Conservation (phyloP, 192 early-diverging fungal species). For the Mortierella antarctica region DNA sequence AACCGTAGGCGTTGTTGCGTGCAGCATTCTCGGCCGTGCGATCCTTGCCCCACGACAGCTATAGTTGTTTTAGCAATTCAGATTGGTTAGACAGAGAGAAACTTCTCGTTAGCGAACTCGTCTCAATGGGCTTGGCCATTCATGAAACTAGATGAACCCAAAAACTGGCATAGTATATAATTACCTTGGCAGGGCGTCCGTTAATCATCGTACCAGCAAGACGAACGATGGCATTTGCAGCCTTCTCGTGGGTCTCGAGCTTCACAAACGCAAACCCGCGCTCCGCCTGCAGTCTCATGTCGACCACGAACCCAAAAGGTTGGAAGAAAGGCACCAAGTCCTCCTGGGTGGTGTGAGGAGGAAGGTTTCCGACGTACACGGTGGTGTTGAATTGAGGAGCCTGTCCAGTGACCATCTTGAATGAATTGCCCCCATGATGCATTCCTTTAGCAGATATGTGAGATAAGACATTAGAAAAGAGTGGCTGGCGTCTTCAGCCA, state of each 20-base stretch:
- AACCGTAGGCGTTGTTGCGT: constrained; percentile 50
- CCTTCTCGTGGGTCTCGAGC: constrained; percentile 91
- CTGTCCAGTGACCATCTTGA: constrained; percentile 78
- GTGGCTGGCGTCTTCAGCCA: background rate
- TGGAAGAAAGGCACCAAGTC: constrained; percentile 82
- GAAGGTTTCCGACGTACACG: constrained; percentile 90
- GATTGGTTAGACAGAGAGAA: too few species aligned
- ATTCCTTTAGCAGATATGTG: constrained; percentile 6
- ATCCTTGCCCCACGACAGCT: constrained; percentile 89
- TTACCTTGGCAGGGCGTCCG: constrained; percentile 81
- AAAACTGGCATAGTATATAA: background rate
- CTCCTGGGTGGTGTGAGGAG: constrained; percentile 79
- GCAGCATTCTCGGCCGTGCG: constrained; percentile 63
- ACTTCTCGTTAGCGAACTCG: too few species aligned
- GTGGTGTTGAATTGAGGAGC: constrained; percentile 88
- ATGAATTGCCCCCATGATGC: constrained; percentile 63
- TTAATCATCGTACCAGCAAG: constrained; percentile 79
- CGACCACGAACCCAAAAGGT: constrained; percentile 79
- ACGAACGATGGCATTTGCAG: constrained; percentile 87
- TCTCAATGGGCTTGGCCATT: too few species aligned
- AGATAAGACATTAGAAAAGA: background rate
- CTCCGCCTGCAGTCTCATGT: constrained; percentile 88
- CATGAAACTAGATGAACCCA: too few species aligned
- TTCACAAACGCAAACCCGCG: constrained; percentile 94
- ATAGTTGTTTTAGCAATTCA: too few species aligned